These are phyloP conservation scores for Gossypium trilobum DNA, from an alignment of 441 rosid genomes.

Conservation along the genomic window DNA sequence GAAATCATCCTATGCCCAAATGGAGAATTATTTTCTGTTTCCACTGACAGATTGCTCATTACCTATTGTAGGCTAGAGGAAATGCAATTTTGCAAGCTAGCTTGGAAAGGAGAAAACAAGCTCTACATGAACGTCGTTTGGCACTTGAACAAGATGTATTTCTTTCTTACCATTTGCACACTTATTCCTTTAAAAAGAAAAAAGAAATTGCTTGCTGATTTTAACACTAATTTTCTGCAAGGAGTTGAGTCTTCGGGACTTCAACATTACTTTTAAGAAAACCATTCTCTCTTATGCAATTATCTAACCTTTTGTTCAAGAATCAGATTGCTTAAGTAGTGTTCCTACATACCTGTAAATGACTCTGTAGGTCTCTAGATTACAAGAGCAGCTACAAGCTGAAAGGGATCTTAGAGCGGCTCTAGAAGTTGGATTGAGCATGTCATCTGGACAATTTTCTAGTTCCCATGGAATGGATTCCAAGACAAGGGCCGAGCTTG, in stretches of 20 bases:
- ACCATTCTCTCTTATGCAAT: neutral
- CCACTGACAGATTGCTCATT: conserved; percentile 21
- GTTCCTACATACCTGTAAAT: conserved; percentile 19
- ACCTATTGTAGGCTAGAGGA: conserved; percentile 71
- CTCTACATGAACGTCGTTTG: conserved; percentile 89
- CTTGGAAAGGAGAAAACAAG: conserved; percentile 95
- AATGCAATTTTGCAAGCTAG: conserved; percentile 96
- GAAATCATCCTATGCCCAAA: conserved; percentile 10
- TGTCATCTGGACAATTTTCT: conserved; percentile 81
- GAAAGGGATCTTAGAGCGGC: conserved; percentile 99
- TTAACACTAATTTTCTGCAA: neutral
- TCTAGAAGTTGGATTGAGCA: conserved; percentile 92
- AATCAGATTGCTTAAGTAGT: neutral
- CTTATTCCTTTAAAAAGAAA: neutral
- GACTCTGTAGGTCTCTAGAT: conserved; percentile 62
- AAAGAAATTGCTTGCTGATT: neutral
- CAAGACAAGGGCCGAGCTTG: conserved; percentile 95
- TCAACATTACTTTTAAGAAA: neutral
- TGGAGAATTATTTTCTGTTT: conserved; percentile 13
- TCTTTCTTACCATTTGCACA: conserved; percentile 18
- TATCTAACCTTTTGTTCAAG: neutral
- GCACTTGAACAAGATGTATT: conserved; percentile 97
- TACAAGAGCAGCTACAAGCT: conserved; percentile 98
- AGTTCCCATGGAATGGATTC: conserved; percentile 87
- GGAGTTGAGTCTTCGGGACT: neutral